A percentile compares a stretch with the other conserved stretches of the same genome.
Conservation (phyloP, 768 basidiomycete species). For the Naganishia randhawae region DNA sequence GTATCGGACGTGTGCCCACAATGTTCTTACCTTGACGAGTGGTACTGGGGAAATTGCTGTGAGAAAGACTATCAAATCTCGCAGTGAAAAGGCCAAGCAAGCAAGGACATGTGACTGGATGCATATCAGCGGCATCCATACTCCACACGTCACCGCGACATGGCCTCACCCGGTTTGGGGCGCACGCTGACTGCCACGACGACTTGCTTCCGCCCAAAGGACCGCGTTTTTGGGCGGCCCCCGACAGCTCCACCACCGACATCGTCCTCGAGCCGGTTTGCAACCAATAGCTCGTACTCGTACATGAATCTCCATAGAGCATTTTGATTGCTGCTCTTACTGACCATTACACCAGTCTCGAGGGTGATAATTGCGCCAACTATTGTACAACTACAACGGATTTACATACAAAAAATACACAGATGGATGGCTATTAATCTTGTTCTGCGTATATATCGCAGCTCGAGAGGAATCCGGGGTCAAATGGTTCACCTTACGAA, state of each 20-base stretch:
- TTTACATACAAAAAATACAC: neutral
- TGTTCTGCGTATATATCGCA: no score
- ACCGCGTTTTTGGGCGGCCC: no score
- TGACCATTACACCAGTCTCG: neutral
- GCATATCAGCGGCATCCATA: neutral
- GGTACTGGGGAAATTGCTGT: neutral
- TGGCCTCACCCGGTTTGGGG: neutral
- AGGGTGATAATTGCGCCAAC: neutral
- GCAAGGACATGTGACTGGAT: conserved; percentile 4
- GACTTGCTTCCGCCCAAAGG: neutral
- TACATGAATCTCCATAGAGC: no score
- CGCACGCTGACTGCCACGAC: neutral
- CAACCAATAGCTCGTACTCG: no score
- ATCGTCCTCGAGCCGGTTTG: no score
- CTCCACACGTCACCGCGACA: neutral
- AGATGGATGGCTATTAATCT: neutral
- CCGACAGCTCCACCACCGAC: no score
- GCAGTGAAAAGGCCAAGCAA: neutral
- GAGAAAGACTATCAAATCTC: neutral
- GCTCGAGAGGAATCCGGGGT: no score
- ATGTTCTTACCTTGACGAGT: neutral
- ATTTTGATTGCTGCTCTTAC: neutral
- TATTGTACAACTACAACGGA: neutral
- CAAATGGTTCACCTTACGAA: neutral
- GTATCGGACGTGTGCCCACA: neutral